phyloP scores from a whole-genome alignment of 495 filamentous ascomycete species.

The Lepidopterella palustris region DNA sequence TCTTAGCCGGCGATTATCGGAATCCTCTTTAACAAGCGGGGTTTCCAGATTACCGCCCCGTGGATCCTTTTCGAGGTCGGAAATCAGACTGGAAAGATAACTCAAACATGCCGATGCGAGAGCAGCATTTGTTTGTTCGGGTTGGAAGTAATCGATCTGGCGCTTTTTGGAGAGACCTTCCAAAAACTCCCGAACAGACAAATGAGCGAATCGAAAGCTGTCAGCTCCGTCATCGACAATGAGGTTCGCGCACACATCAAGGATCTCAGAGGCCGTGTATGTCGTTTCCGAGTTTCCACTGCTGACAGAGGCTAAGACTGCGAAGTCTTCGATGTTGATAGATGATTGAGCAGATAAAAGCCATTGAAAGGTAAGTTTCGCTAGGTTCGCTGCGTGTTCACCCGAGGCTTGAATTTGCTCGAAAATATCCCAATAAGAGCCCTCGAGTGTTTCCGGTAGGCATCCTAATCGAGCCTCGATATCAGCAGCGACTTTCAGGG shows the following conservation, averaged over 20 bases:
- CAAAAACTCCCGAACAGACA: slow-evolving; percentile 7
- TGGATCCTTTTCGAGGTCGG: background rate
- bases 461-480: slow-evolving; percentile 5
- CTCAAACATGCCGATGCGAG: slow-evolving; percentile 2
- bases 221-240: background rate
- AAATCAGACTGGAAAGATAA: background rate
- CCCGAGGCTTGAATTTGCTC: slow-evolving; percentile 4
- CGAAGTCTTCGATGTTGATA: background rate
- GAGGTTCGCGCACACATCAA: slow-evolving; percentile 6
- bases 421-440: slow-evolving; percentile 3
- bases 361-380: slow-evolving; percentile 7
- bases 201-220: slow-evolving; percentile 5
- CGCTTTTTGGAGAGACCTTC: slow-evolving; percentile 1
- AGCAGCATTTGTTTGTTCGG: slow-evolving; percentile 3
- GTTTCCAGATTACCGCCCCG: background rate
- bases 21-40: background rate
- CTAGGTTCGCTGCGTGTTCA: slow-evolving; percentile 3
- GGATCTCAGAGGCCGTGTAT: slow-evolving; percentile 3
- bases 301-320: background rate
- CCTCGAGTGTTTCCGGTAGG: slow-evolving; percentile 1
- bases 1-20: background rate
- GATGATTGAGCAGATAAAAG: background rate
- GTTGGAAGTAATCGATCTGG: background rate
- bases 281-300: background rate
- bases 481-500: slow-evolving; percentile 6